phyloP scores from a whole-genome alignment of 495 filamentous ascomycete species.

The Massariosphaeria phaeospora region DNA sequence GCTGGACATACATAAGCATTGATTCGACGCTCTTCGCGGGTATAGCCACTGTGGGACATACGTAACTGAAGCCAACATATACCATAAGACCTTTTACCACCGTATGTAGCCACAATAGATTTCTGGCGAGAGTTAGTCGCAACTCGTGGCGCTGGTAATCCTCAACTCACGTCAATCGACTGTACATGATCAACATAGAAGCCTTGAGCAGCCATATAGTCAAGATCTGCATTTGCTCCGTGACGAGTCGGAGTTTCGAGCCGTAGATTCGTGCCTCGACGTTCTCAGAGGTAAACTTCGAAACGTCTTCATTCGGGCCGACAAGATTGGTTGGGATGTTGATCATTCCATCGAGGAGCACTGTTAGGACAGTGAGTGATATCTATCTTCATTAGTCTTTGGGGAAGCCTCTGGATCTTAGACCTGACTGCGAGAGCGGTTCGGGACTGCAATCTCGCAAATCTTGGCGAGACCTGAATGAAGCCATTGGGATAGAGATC shows the following conservation, averaged over 20 bases:
- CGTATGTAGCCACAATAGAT: slow-evolving; percentile 43
- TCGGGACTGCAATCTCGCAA: background rate
- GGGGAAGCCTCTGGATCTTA: background rate
- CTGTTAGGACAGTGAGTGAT: slow-evolving; percentile 53
- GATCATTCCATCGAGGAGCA: slow-evolving; percentile 54
- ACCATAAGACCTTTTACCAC: slow-evolving; percentile 50
- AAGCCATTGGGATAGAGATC: background rate
- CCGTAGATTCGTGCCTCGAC: slow-evolving; percentile 48
- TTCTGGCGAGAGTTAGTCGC: slow-evolving; percentile 18
- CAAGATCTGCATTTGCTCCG: slow-evolving; percentile 47
- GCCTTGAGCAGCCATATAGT: slow-evolving; percentile 51
- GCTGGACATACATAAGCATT: background rate
- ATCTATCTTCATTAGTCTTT: slow-evolving; percentile 7
- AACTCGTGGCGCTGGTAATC: background rate
- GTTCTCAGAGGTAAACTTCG: slow-evolving; percentile 53
- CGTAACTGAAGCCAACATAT: slow-evolving; percentile 52
- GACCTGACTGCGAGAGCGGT: background rate
- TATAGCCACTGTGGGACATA: slow-evolving; percentile 18
- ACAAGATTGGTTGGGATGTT: slow-evolving; percentile 56
- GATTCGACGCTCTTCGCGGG: too few relatives aligned
- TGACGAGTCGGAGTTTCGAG: slow-evolving; percentile 52
- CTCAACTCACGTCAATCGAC: slow-evolving; percentile 46
- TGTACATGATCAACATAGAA: slow-evolving; percentile 52
- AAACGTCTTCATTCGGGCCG: slow-evolving; percentile 48
- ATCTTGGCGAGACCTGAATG: background rate